Evolutionary conservation across 2,329 filamentous ascomycete species (phyloP).

Genomic region (Pseudogymnoascus destructans): DNA sequence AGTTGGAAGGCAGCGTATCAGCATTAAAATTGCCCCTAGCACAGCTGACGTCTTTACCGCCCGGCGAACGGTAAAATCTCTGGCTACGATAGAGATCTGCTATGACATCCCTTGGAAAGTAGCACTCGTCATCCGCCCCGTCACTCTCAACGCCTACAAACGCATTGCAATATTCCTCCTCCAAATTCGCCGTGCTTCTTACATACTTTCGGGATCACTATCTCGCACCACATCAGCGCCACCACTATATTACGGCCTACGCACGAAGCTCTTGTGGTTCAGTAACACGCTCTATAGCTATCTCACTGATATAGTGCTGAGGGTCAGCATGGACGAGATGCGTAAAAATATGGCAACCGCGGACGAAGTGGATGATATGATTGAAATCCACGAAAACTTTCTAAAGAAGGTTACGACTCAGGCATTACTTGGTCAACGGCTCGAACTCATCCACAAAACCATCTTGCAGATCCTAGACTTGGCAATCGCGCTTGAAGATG

Average conservation of each 20-base stretch:
- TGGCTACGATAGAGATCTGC: constrained; percentile 50
- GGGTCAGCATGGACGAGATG: constrained; percentile 45
- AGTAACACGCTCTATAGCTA: constrained; percentile 62
- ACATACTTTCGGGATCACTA: constrained; percentile 46
- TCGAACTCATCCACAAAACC: constrained; percentile 57
- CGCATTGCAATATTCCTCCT: constrained; percentile 62
- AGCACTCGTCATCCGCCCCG: constrained; percentile 58
- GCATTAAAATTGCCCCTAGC: constrained; percentile 38
- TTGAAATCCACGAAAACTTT: constrained; percentile 52
- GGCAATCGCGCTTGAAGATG: constrained; percentile 53
- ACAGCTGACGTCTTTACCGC: constrained; percentile 33
- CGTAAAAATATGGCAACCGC: constrained; percentile 42
- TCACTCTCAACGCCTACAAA: constrained; percentile 54
- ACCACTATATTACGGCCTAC: constrained; percentile 44
- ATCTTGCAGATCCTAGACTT: constrained; percentile 69
- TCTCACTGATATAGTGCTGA: constrained; percentile 58
- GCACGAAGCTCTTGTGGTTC: constrained; percentile 66
- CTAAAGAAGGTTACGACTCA: constrained; percentile 50
- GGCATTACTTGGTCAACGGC: constrained; percentile 53
- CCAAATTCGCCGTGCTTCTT: constrained; percentile 60
- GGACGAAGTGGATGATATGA: constrained; percentile 71
- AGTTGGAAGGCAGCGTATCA: constrained; percentile 49
- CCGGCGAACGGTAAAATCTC: constrained; percentile 45
- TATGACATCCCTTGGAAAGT: constrained; percentile 57
- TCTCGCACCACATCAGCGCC: constrained; percentile 33